These are phyloP conservation scores for Cucurbita argyrosperma DNA, from an alignment of 306 rosid species.

Conservation along the genomic window DNA sequence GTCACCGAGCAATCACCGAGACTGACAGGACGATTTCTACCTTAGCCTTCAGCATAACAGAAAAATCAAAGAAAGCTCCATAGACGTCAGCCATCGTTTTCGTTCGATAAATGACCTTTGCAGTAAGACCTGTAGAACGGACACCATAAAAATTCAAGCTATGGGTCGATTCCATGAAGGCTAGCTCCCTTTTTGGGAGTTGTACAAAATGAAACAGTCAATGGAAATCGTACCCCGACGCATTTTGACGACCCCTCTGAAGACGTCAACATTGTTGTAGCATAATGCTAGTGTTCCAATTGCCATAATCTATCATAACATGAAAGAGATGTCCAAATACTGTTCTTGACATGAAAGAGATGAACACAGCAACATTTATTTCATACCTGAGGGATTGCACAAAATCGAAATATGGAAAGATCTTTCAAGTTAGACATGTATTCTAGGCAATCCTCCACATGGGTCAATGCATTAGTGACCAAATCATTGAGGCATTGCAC, in stretches of 20 bases:
- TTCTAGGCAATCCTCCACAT: constrained; percentile 60
- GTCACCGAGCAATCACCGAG: background rate
- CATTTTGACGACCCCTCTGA: constrained; percentile 96
- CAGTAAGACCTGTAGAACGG: constrained; percentile 65
- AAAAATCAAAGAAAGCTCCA: constrained; percentile 81
- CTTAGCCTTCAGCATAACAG: constrained; percentile 63
- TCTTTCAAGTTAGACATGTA: constrained; percentile 65
- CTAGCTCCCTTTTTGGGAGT: background rate
- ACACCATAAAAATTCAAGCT: constrained; percentile 11
- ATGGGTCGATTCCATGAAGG: background rate
- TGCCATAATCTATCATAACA: constrained; percentile 61
- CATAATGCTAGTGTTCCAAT: constrained; percentile 87
- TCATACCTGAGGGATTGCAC: constrained; percentile 92
- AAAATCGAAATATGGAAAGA: constrained; percentile 63
- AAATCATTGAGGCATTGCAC: constrained; percentile 91
- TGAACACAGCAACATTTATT: background rate
- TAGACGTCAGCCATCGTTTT: constrained; percentile 77
- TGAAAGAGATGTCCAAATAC: background rate
- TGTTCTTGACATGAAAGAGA: background rate
- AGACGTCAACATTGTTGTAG: constrained; percentile 77
- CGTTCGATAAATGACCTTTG: constrained; percentile 80
- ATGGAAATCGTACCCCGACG: constrained; percentile 67
- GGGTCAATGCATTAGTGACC: constrained; percentile 75
- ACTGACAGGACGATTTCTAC: constrained; percentile 23
- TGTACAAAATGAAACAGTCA: background rate